Conservation (phyloP, 2,329 filamentous ascomycete species). For the Curvularia sp. region DNA sequence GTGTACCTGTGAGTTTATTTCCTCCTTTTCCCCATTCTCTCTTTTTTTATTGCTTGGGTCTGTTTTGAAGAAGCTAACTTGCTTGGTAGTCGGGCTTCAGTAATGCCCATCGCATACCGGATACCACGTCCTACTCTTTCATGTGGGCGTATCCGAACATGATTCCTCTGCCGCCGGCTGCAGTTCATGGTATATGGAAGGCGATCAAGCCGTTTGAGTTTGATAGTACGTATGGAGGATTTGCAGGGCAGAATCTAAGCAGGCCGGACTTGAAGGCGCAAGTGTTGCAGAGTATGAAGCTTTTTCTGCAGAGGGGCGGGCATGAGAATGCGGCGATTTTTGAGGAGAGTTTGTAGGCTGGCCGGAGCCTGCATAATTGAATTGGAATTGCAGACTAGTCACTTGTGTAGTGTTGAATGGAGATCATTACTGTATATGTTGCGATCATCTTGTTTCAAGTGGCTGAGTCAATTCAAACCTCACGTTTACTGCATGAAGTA, state of each 20-base stretch:
- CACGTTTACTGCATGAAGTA: not conserved
- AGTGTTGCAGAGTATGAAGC: constrained; percentile 78
- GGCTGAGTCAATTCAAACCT: not conserved
- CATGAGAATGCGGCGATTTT: constrained; percentile 53
- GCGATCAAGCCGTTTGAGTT: constrained; percentile 69
- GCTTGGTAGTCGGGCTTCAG: constrained; percentile 38
- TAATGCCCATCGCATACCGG: constrained; percentile 51
- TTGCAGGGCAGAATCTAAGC: constrained; percentile 68
- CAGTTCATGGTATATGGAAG: constrained; percentile 74
- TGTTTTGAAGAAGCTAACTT: not conserved
- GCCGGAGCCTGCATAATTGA: not conserved
- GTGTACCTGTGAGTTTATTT: constrained; percentile 62
- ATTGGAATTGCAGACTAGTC: not conserved
- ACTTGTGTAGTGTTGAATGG: not conserved
- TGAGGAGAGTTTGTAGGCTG: constrained; percentile 26
- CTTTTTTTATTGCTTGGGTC: not conserved
- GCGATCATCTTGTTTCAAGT: not conserved
- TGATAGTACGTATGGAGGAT: constrained; percentile 70
- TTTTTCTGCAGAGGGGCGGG: constrained; percentile 66
- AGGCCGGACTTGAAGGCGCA: constrained; percentile 64
- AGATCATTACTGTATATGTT: not conserved
- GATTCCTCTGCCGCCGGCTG: constrained; percentile 72
- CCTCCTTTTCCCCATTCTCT: constrained; percentile 1
- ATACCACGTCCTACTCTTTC: constrained; percentile 67
- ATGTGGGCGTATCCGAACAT: constrained; percentile 68